Conservation (phyloP, 805 yeast species). For the Starmerella gropengiesseri region DNA sequence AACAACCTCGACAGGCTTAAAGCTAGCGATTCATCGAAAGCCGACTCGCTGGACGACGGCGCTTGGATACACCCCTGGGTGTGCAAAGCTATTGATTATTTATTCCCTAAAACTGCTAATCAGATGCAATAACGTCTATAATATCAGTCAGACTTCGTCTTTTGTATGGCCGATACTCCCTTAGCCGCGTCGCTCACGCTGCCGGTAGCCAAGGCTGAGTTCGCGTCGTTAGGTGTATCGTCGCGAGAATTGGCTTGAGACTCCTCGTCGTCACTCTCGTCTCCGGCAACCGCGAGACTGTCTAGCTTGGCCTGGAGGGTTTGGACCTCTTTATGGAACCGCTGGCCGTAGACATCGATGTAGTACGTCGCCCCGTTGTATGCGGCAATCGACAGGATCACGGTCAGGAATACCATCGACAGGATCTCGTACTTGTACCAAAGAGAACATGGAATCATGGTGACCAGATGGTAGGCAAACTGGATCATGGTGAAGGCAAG, state of each 20-base stretch:
- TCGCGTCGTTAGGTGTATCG: too few species aligned
- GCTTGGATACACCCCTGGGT: too few species aligned
- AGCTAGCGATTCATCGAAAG: background rate
- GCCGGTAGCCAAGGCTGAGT: too few species aligned
- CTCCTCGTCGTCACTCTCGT: background rate
- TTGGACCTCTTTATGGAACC: constrained; percentile 74
- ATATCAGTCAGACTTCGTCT: too few species aligned
- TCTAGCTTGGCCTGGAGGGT: constrained; percentile 62
- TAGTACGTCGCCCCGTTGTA: constrained; percentile 94
- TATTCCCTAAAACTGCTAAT: too few species aligned
- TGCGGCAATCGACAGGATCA: constrained; percentile 69
- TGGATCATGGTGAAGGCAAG: constrained; percentile 78
- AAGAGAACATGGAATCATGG: constrained; percentile 85
- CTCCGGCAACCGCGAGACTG: constrained; percentile 37
- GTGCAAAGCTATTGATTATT: too few species aligned
- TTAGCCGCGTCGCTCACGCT: too few species aligned
- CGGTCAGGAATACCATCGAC: constrained; percentile 55
- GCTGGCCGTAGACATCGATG: constrained; percentile 80
- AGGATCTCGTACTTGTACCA: constrained; percentile 64
- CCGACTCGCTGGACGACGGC: too few species aligned
- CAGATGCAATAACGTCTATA: too few species aligned
- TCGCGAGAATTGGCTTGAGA: too few species aligned
- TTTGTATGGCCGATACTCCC: too few species aligned
- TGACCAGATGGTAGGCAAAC: constrained; percentile 70
- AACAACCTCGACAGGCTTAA: background rate